Percentiles rank a stretch among this genome's conserved stretches.
phyloP scores from a whole-genome alignment of 2,329 filamentous ascomycete species.

The Colletotrichum eleusines region DNA sequence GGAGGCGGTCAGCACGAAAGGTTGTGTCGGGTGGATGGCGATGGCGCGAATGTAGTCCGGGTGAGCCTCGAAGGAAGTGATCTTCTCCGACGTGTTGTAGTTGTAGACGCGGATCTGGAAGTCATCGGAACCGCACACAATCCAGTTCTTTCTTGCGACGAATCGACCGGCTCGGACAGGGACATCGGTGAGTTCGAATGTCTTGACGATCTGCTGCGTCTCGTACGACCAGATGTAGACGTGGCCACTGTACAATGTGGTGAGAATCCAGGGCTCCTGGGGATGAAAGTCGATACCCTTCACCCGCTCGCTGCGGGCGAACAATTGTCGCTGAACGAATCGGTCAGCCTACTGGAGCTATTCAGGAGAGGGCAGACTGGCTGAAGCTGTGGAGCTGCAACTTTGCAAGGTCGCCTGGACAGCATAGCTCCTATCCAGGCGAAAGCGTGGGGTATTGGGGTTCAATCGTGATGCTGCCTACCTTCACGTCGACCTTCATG shows the following conservation, averaged over 20 bases:
- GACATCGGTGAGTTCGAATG: conserved; percentile 98
- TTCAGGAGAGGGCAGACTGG: conserved; percentile 27
- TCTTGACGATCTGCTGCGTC: conserved; percentile 96
- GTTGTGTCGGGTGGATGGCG: conserved; percentile 92
- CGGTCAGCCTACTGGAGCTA: conserved; percentile 28
- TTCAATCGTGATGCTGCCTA: conserved; percentile 9
- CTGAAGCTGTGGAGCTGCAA: conserved; percentile 15
- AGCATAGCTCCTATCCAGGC: neutral
- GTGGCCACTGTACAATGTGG: conserved; percentile 93
- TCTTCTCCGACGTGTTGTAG: conserved; percentile 99
- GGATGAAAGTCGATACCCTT: conserved; percentile 98
- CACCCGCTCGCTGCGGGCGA: conserved; percentile 91
- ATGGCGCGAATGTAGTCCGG: conserved; percentile 99
- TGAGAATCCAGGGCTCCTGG: conserved; percentile 95
- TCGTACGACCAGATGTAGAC: conserved; percentile 99
- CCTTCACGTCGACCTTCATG: conserved; percentile 44
- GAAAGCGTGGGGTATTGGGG: neutral
- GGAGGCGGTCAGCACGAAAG: conserved; percentile 94
- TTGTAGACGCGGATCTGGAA: conserved; percentile 88
- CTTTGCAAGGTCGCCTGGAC: conserved; percentile 1
- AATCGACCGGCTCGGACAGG: conserved; percentile 97
- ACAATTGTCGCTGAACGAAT: conserved; percentile 57
- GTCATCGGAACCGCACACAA: conserved; percentile 94
- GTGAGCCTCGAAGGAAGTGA: conserved; percentile 95
- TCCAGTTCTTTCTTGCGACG: conserved; percentile 98